Conservation (phyloP, 202 grass and related monocot species). For the Cymbopogon flexuosus region DNA sequence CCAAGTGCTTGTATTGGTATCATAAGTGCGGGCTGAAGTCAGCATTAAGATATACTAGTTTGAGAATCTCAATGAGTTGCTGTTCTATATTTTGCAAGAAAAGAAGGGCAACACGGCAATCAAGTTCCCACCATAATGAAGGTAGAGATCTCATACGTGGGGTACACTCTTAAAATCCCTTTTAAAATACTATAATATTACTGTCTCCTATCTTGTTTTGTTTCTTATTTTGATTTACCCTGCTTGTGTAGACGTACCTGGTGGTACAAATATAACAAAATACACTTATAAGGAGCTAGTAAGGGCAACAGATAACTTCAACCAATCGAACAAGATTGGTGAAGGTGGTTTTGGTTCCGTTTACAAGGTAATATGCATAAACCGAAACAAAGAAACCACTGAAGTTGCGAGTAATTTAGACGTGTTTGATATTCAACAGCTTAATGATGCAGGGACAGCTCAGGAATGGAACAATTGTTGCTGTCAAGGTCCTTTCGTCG, state of each 20-base stretch:
- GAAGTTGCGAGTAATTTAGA: neutral
- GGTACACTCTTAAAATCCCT: constrained; percentile 16
- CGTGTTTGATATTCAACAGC: constrained; percentile 16
- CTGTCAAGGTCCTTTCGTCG: constrained; percentile 60
- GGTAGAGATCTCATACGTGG: constrained; percentile 36
- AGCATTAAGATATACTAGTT: neutral
- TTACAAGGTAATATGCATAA: constrained; percentile 57
- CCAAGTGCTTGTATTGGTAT: constrained; percentile 18
- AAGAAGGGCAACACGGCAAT: constrained; percentile 19
- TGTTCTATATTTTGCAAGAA: constrained; percentile 36
- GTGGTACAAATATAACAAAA: constrained; percentile 38
- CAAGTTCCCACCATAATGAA: constrained; percentile 48
- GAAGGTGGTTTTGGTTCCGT: constrained; percentile 89
- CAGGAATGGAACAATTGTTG: constrained; percentile 52
- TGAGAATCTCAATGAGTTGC: constrained; percentile 42
- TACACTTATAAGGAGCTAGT: constrained; percentile 64
- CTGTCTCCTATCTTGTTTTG: neutral
- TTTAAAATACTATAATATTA: neutral
- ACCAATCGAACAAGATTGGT: constrained; percentile 63
- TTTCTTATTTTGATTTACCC: constrained; percentile 4
- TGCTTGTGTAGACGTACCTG: constrained; percentile 40
- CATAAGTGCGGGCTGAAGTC: constrained; percentile 10
- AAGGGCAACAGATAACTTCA: constrained; percentile 66
- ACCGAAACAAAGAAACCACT: constrained; percentile 10
- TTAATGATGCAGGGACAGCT: constrained; percentile 55